Percentiles rank a stretch among this genome's conserved stretches.
Conservation (phyloP, 768 basidiomycete genomes). For the Cubamyces lactineus region DNA sequence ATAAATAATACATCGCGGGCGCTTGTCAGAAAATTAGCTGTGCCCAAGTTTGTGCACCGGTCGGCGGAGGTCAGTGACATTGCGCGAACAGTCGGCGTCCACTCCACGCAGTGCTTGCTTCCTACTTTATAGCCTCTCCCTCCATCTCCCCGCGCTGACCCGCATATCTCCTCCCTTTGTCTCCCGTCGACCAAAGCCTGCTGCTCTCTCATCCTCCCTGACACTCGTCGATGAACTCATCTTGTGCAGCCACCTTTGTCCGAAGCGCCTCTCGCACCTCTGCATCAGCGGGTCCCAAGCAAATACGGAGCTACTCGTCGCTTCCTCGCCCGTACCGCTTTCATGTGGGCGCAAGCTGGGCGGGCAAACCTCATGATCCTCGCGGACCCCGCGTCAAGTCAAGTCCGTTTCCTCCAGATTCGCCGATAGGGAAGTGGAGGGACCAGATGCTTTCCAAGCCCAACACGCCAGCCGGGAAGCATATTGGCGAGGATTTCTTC, state of each 20-base stretch:
- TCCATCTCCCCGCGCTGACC: background rate
- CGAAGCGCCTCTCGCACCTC: slow-evolving; percentile 12
- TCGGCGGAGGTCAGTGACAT: no score
- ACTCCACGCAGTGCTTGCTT: background rate
- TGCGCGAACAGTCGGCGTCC: no score
- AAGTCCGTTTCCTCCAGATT: slow-evolving; percentile 59
- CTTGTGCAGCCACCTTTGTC: slow-evolving; percentile 11
- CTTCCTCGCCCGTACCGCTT: slow-evolving; percentile 63
- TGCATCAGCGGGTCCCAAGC: slow-evolving; percentile 3
- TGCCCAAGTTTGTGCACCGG: background rate
- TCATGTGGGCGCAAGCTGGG: slow-evolving; percentile 79
- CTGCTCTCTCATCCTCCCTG: background rate
- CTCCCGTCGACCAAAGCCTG: background rate
- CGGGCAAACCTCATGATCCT: slow-evolving; percentile 61
- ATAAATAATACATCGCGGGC: slow-evolving; percentile 1
- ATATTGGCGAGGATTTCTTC: slow-evolving; percentile 65
- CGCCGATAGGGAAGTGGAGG: slow-evolving; percentile 68
- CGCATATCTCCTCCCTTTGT: background rate
- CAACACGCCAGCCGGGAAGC: slow-evolving; percentile 41
- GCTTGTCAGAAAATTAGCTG: slow-evolving; percentile 13
- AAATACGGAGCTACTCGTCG: slow-evolving; percentile 27
- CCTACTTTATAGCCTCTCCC: background rate
- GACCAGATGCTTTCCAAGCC: slow-evolving; percentile 59
- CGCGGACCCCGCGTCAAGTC: slow-evolving; percentile 36
- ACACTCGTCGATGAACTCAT: slow-evolving; percentile 13